Base-by-base conservation (phyloP, 1,139 yeast species). In the Candida buenavistaensis region DNA sequence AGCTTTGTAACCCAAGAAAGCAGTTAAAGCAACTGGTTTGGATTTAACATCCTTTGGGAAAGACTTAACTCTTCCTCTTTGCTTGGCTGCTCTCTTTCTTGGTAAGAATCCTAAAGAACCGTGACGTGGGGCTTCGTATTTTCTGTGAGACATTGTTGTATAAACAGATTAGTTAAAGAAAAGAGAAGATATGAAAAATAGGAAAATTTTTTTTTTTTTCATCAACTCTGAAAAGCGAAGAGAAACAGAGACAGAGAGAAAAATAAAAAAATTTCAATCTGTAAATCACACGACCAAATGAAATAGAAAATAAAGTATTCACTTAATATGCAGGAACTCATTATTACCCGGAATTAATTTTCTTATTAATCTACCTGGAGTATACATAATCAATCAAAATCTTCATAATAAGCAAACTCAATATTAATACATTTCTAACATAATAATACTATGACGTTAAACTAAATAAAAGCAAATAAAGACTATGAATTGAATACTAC, bases 71-170 rank as follows among this genome's bases (percentile, higher is more conserved):
- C 87, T 89, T 75, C 97, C 98, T 82, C 95, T 87, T 80, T 88
- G 94, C 72, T 86, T 80, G 74, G 95, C 82, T 66, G 98, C 94
- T 82, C 98, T 89, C 96, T 90, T 90, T 83, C 96, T 87, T 84
- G 97, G 97, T 82, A 73, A 75, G 96, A 89, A 92, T 68, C 97
- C 98, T 72, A 92, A 81, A 73, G 96, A 92, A 76, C 98, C 99
- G 89, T 92, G 97, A 82, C 99, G 89, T 80, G 99, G 98, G 62
- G 95, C 96, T 87, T 92, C 97, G 94, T 68, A 92, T 83, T 92
- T 92, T 85, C 98, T 87, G 92, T 92, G 98, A 73, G 98, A 92
- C 98, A 92, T 92, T 36, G 39, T 32, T 46, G 54, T 53, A 28
- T 48, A 41, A 53, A 52, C 40, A 38, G 36, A 38, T 43, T 39